Evolutionary conservation across 75 land plant species (phyloP).

Genomic region (Sequoia sempervirens): DNA sequence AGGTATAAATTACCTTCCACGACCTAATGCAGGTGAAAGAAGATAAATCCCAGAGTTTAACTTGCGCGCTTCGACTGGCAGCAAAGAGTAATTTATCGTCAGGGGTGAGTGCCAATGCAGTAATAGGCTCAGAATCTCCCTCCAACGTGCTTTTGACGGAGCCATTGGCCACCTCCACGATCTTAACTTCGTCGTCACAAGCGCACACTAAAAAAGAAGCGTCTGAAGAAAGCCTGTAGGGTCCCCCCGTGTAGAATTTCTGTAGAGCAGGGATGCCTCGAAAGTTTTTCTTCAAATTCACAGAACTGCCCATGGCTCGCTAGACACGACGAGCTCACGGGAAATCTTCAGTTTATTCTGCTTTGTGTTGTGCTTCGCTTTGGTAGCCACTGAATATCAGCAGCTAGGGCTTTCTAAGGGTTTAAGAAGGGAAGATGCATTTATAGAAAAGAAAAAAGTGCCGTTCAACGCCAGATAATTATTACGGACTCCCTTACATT

Average conservation of each 20-base stretch:
- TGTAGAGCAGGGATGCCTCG: slow-evolving; percentile 43
- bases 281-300: slow-evolving; percentile 66
- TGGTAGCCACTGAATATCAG: not conserved
- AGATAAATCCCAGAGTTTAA: slow-evolving; percentile 75
- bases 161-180: slow-evolving; percentile 64
- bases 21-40: slow-evolving; percentile 61
- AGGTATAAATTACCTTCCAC: slow-evolving; percentile 77
- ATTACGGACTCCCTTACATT: too few species aligned
- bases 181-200: slow-evolving; percentile 72
- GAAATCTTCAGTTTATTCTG: not conserved
- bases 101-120: slow-evolving; percentile 65
- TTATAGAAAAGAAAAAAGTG: too few species aligned
- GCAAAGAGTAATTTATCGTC: slow-evolving; percentile 70
- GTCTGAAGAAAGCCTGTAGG: slow-evolving; percentile 66
- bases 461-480: too few species aligned
- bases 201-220: slow-evolving; percentile 82
- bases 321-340: not conserved
- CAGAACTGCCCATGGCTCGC: slow-evolving; percentile 16
- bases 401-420: not conserved
- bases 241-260: slow-evolving; percentile 88
- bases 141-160: slow-evolving; percentile 56
- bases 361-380: not conserved
- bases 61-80: slow-evolving; percentile 73
- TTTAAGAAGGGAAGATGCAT: not conserved
- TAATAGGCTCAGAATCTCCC: slow-evolving; percentile 61